Conservation (phyloP, 371 early-diverging fungal species). For the Gilbertella persicaria region DNA sequence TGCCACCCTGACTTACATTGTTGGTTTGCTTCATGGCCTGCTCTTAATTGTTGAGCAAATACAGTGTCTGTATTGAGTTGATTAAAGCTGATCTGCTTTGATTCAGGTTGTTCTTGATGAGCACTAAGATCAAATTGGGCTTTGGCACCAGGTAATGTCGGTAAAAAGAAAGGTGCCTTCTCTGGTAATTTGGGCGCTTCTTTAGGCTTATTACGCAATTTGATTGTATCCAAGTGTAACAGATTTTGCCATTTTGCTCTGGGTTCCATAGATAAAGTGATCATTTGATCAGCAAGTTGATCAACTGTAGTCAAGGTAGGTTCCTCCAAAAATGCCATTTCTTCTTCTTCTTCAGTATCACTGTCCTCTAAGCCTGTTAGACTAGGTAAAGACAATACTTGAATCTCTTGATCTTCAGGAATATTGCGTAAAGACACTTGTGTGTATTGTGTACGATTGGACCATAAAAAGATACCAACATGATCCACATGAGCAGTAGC, state of each 20-base stretch:
- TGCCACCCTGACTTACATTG: conserved; percentile 47
- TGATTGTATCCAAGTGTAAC: conserved; percentile 87
- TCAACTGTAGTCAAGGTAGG: conserved; percentile 50
- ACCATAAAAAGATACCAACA: conserved; percentile 91
- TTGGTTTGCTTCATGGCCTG: conserved; percentile 46
- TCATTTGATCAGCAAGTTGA: conserved; percentile 77
- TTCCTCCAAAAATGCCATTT: conserved; percentile 25
- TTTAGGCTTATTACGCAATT: conserved; percentile 90
- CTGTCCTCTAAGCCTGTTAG: conserved; percentile 46
- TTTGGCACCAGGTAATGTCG: conserved; percentile 72
- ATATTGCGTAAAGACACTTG: conserved; percentile 68
- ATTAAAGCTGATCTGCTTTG: conserved; percentile 42
- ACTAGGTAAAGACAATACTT: conserved; percentile 53
- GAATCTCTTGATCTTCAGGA: conserved; percentile 58
- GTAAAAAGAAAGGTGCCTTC: conserved; percentile 92
- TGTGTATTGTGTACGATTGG: conserved; percentile 78
- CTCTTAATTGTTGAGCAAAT: conserved; percentile 56
- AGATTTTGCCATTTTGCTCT: conserved; percentile 90
- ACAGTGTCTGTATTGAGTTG: conserved; percentile 59
- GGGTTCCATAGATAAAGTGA: conserved; percentile 81
- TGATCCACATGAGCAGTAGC: conserved; percentile 91
- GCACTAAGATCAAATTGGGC: conserved; percentile 59
- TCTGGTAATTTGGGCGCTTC: conserved; percentile 88
- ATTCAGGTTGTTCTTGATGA: conserved; percentile 31
- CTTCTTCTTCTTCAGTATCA: conserved; percentile 23